Percentiles rank a stretch among this genome's conserved stretches.
phyloP scores from a whole-genome alignment of 176 grass and related monocot genomes.

The Cenchrus americanus region DNA sequence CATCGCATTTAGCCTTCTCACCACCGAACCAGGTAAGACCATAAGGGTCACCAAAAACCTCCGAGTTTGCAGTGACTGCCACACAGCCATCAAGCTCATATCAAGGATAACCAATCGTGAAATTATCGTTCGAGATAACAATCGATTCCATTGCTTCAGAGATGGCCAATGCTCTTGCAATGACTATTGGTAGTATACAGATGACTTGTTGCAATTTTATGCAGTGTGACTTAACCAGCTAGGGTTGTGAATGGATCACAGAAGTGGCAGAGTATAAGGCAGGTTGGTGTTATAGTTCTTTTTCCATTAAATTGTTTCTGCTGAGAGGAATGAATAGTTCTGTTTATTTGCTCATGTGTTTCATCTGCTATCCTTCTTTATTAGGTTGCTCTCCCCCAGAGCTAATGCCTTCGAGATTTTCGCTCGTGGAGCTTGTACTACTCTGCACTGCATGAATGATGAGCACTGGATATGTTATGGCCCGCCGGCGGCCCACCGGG shows the following conservation, averaged over 20 bases:
- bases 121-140: slow-evolving; percentile 68
- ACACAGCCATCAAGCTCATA: slow-evolving; percentile 63
- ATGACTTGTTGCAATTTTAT: neutral
- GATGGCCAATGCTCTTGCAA: slow-evolving; percentile 70
- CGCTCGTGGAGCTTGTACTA: neutral
- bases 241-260: neutral
- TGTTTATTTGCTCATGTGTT: neutral
- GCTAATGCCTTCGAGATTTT: neutral
- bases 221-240: slow-evolving; percentile 5
- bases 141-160: slow-evolving; percentile 70
- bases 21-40: slow-evolving; percentile 39
- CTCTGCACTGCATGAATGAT: neutral
- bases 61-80: slow-evolving; percentile 63
- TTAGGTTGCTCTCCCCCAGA: no score
- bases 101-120: slow-evolving; percentile 53
- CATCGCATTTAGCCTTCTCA: slow-evolving; percentile 66
- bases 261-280: neutral
- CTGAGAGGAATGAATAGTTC: neutral
- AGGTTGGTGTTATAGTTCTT: neutral
- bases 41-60: slow-evolving; percentile 76
- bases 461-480: neutral
- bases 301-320: slow-evolving; percentile 4
- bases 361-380: neutral
- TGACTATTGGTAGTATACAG: slow-evolving; percentile 61
- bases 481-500: no score